phyloP scores from a whole-genome alignment of 192 early-diverging fungal species.

The Coemansia sp. region DNA sequence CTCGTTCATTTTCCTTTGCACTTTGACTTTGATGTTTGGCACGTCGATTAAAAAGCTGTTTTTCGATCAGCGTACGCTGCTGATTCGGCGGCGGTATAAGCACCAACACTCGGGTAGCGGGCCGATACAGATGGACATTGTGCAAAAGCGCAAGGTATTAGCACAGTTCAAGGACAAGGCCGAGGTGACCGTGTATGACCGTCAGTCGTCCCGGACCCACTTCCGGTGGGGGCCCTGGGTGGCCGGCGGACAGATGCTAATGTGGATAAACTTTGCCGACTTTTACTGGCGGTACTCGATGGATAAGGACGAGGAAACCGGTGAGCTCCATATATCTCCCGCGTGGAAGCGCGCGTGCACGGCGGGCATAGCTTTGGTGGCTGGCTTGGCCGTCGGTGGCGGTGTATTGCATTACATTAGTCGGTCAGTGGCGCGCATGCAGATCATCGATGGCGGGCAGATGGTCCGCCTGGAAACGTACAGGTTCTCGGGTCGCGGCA shows the following conservation, averaged over 20 bases:
- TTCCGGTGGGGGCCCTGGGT: constrained; percentile 49
- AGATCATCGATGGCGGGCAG: constrained; percentile 16
- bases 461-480: constrained; percentile 39
- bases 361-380: constrained; percentile 24
- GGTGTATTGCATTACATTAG: constrained; percentile 43
- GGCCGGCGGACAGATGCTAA: constrained; percentile 41
- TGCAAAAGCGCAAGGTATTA: constrained; percentile 31
- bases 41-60: not conserved
- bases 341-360: constrained; percentile 41
- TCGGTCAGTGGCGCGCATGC: constrained; percentile 33
- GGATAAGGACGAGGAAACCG: constrained; percentile 41
- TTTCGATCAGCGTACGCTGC: not conserved
- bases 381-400: constrained; percentile 33
- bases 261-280: constrained; percentile 53
- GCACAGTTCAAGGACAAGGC: constrained; percentile 20
- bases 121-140: constrained; percentile 14
- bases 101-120: not conserved
- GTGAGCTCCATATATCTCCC: constrained; percentile 22
- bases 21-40: not conserved
- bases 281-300: constrained; percentile 49
- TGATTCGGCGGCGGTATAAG: not conserved
- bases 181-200: constrained; percentile 17
- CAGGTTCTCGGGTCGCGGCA: constrained; percentile 27
- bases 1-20: not conserved
- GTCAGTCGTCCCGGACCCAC: constrained; percentile 22